Base-by-base conservation (phyloP, 192 early-diverging fungal genomes). In the Coemansia sp. region DNA sequence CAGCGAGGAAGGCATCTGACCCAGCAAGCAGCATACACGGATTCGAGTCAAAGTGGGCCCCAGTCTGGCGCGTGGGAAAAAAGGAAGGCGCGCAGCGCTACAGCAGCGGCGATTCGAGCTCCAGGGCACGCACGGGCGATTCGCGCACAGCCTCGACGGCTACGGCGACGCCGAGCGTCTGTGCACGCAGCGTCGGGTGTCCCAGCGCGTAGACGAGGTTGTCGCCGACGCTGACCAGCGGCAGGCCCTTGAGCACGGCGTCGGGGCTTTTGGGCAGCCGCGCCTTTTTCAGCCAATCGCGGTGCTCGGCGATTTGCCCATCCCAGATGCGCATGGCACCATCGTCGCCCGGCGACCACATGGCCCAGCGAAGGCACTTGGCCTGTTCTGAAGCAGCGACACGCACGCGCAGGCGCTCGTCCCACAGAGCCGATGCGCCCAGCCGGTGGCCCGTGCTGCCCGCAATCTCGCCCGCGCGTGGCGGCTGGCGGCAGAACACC, bases 401-500 rank as follows among this genome's bases (percentile, higher is more conserved):
- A n/a, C n/a, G n/a, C n/a, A n/a, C n/a, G n/a, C n/a, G 11, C 29
- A 66, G 42, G 33, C 71, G 59, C 20, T 26, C 14, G 55, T 73
- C 64, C 71, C 71, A 73, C 28, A 73, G 39, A 32, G 40, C 51
- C 1, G 54, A 15, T 5, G 59, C 14, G 40, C 51, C 58, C 5
- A 67, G 6, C 2, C 36, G 6, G 3, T 51, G 14, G 11, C 23
- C 43, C 9, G 13, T 19, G 9, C 19, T 19, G 4, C 42, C 28
- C n/a, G 15, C 22, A 30, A 67, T 51, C 38, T 67, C 71, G 36
- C 28, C 46, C 2, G 36, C 15, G 9, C 71, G 58, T 30, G 63
- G 63, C 27, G 42, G 30, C 29, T 73, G 71, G 45, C 71, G 63
- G 27, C 55, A 66, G 36, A 73, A 55, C 29, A 73, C n/a, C 59